Evolutionary conservation across 441 rosid species (phyloP).

Genomic region (Erodium chrysanthum): DNA sequence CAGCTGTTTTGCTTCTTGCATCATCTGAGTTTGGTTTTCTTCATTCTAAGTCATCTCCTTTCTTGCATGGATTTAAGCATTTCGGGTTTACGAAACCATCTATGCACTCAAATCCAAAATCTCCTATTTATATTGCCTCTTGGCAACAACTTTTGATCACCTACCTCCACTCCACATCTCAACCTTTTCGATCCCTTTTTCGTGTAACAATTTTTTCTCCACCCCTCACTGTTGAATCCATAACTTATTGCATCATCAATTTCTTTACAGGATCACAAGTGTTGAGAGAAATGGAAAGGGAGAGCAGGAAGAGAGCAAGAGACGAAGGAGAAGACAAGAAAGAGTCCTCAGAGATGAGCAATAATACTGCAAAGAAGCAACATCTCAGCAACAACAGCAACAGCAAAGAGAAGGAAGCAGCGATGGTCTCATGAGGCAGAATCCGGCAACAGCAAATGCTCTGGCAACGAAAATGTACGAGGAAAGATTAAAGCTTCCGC

Average conservation of each 20-base stretch:
- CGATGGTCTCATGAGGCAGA: conserved; percentile 61
- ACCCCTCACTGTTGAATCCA: too few species aligned
- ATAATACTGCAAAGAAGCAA: conserved; percentile 19
- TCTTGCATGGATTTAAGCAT: background rate
- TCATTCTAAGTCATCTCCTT: background rate
- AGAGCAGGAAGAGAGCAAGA: conserved; percentile 28
- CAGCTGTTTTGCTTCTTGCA: too few species aligned
- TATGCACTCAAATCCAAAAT: background rate
- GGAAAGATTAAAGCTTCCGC: conserved; percentile 64
- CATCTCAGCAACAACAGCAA: background rate
- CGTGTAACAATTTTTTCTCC: too few species aligned
- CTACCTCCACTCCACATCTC: too few species aligned
- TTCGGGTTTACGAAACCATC: background rate
- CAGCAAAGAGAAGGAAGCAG: conserved; percentile 52
- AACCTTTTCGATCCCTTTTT: too few species aligned
- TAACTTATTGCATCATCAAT: too few species aligned
- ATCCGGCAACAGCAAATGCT: conserved; percentile 61
- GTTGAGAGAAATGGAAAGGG: conserved; percentile 17
- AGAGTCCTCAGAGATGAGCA: conserved; percentile 4
- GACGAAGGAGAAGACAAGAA: conserved; percentile 18
- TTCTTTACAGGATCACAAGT: too few species aligned
- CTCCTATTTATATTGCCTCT: too few species aligned
- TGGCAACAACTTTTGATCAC: too few species aligned
- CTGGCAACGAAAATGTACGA: conserved; percentile 71
- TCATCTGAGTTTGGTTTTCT: too few species aligned